phyloP scores from a whole-genome alignment of 768 basidiomycete species.

The Kwoniella europaea region DNA sequence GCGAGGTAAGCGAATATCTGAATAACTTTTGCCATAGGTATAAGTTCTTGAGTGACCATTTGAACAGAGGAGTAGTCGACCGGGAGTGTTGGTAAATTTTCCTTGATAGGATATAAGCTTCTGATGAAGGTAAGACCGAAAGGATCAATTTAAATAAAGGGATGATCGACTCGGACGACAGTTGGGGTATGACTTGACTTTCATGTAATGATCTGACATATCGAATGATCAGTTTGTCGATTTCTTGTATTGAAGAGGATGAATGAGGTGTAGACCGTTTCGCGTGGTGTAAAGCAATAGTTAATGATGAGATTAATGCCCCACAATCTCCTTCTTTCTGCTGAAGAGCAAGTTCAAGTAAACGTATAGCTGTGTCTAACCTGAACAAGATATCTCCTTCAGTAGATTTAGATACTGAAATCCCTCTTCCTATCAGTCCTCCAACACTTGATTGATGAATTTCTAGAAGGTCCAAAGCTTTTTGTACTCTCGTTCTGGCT shows the following conservation, averaged over 20 bases:
- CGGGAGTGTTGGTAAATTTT: slow-evolving; percentile 31
- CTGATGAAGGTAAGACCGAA: slow-evolving; percentile 6
- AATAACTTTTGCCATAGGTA: slow-evolving; percentile 30
- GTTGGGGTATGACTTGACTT: background rate
- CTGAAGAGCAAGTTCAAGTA: slow-evolving; percentile 23
- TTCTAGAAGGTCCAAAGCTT: slow-evolving; percentile 17
- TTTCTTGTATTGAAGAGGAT: background rate
- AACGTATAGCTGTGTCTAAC: slow-evolving; percentile 7
- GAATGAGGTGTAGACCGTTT: background rate
- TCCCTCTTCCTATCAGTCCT: slow-evolving; percentile 12
- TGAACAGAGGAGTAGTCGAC: slow-evolving; percentile 15
- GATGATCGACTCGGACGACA: slow-evolving; percentile 18
- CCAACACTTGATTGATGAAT: background rate
- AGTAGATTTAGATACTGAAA: slow-evolving; percentile 4
- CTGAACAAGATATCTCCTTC: background rate
- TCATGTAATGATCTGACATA: slow-evolving; percentile 13
- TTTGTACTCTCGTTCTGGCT: slow-evolving; percentile 10
- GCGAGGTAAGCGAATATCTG: slow-evolving; percentile 18
- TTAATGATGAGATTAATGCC: slow-evolving; percentile 27
- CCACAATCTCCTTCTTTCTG: slow-evolving; percentile 33
- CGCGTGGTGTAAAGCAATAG: slow-evolving; percentile 30
- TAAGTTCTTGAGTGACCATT: slow-evolving; percentile 26
- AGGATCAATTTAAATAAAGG: slow-evolving; percentile 13
- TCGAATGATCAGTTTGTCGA: slow-evolving; percentile 16
- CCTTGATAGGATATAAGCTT: slow-evolving; percentile 34